These are phyloP conservation scores for Diospyros kaki DNA, from an alignment of 148 eudicot species.

Conservation along the genomic window DNA sequence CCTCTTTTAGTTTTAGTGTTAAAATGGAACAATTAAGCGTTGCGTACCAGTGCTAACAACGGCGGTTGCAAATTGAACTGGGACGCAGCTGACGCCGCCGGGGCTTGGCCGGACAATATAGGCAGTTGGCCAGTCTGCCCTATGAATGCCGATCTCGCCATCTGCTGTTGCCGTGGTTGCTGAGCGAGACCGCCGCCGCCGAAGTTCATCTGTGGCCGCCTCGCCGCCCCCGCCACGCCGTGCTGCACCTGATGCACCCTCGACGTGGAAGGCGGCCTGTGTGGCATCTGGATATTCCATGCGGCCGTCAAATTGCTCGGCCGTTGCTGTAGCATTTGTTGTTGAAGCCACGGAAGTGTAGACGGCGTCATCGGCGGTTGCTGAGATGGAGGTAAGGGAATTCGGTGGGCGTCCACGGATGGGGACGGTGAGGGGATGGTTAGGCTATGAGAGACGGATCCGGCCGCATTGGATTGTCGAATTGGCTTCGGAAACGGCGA, in stretches of 20 bases:
- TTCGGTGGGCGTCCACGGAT: slow-evolving; percentile 36
- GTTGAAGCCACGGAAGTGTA: slow-evolving; percentile 26
- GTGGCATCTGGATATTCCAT: slow-evolving; percentile 26
- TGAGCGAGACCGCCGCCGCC: slow-evolving; percentile 33
- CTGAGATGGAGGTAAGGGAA: slow-evolving; percentile 25
- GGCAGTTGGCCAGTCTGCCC: slow-evolving; percentile 61
- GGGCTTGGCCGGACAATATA: slow-evolving; percentile 50
- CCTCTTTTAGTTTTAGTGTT: background rate
- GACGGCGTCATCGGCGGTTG: slow-evolving; percentile 22
- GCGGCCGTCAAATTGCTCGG: slow-evolving; percentile 20
- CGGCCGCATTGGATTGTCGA: slow-evolving; percentile 40
- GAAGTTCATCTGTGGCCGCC: slow-evolving; percentile 49
- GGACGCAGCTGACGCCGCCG: slow-evolving; percentile 27
- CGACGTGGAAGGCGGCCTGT: slow-evolving; percentile 25
- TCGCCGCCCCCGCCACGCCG: slow-evolving; percentile 30
- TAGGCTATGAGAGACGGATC: slow-evolving; percentile 23
- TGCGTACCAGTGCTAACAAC: slow-evolving; percentile 59
- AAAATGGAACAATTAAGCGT: background rate
- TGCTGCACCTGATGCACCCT: slow-evolving; percentile 29
- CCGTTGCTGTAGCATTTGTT: slow-evolving; percentile 8
- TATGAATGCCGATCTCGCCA: slow-evolving; percentile 43
- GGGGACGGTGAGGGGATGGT: slow-evolving; percentile 38
- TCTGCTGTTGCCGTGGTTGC: slow-evolving; percentile 37
- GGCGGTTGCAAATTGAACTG: slow-evolving; percentile 64
- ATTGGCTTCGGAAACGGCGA: slow-evolving; percentile 41